phyloP scores from a whole-genome alignment of 2,329 filamentous ascomycete species.

The Aspergillus felis region DNA sequence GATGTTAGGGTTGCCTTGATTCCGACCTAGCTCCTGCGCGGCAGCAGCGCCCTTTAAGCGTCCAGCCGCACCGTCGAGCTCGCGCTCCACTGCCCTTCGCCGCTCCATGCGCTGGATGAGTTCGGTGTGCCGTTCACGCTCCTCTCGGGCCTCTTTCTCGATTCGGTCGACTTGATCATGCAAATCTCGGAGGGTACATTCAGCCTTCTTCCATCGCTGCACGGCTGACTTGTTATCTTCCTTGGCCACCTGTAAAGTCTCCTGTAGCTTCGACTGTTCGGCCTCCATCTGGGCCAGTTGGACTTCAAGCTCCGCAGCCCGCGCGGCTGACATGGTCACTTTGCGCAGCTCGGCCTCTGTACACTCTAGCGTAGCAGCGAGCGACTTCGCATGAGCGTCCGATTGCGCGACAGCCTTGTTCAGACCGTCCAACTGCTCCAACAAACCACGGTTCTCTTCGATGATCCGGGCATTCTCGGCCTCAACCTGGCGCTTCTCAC shows the following conservation, averaged over 20 bases:
- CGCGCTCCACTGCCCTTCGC: conserved; percentile 74
- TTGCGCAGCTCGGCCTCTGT: conserved; percentile 74
- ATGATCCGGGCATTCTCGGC: conserved; percentile 71
- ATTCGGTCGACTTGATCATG: conserved; percentile 87
- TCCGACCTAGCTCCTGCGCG: conserved; percentile 58
- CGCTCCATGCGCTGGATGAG: conserved; percentile 79
- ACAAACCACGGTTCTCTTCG: conserved; percentile 74
- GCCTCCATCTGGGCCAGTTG: conserved; percentile 75
- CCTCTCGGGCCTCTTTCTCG: conserved; percentile 75
- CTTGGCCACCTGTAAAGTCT: conserved; percentile 61
- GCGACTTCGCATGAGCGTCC: conserved; percentile 70
- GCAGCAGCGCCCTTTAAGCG: conserved; percentile 78
- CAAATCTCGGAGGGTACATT: conserved; percentile 71
- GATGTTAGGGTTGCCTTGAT: conserved; percentile 61
- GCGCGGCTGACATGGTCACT: conserved; percentile 67
- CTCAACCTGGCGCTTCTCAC: conserved; percentile 69
- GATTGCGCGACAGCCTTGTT: conserved; percentile 77
- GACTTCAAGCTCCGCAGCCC: conserved; percentile 73
- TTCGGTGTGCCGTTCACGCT: conserved; percentile 76
- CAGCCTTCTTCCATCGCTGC: conserved; percentile 79
- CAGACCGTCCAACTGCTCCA: conserved; percentile 79
- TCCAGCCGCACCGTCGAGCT: conserved; percentile 73
- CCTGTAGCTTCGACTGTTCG: conserved; percentile 72
- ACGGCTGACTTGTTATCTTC: conserved; percentile 75
- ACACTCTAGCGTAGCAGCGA: conserved; percentile 72